Conservation (phyloP, 1,139 yeast species). For the Yamadazyma spencermartinsiae region DNA sequence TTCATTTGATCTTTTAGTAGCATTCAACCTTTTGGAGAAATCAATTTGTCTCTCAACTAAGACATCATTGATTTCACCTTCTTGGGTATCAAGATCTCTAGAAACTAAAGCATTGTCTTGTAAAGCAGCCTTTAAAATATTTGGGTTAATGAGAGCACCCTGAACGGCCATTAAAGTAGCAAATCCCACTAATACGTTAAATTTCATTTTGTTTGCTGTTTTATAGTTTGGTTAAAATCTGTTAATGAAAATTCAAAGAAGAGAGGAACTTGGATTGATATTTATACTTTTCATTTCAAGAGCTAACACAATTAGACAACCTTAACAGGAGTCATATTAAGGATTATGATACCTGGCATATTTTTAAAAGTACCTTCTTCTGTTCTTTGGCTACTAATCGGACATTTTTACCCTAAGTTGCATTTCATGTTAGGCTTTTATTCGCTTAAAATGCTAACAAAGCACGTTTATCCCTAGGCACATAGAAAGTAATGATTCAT, state of each 20-base stretch:
- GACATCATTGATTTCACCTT: background rate
- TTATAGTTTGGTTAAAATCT: no score
- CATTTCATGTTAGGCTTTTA: background rate
- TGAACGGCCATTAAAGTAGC: background rate
- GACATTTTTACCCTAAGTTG: no score
- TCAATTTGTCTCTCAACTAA: background rate
- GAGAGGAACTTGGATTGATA: background rate
- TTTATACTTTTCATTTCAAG: no score
- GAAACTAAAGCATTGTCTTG: background rate
- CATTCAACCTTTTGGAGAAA: background rate
- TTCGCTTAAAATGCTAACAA: background rate
- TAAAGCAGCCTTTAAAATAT: background rate
- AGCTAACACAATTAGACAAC: background rate
- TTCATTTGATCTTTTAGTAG: background rate
- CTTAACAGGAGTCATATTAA: background rate
- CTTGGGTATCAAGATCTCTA: background rate
- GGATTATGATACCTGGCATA: background rate
- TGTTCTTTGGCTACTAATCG: no score
- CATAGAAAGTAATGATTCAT: background rate
- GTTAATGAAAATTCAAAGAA: background rate
- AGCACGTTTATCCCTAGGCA: background rate
- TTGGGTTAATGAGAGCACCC: background rate
- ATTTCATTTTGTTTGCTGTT: constrained; percentile 1
- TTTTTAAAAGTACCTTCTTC: background rate
- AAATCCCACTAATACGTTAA: constrained; percentile 1